Percentiles rank a stretch among this genome's conserved stretches.
phyloP scores from a whole-genome alignment of 2,329 filamentous ascomycete species.

The Diaporthe velutina region DNA sequence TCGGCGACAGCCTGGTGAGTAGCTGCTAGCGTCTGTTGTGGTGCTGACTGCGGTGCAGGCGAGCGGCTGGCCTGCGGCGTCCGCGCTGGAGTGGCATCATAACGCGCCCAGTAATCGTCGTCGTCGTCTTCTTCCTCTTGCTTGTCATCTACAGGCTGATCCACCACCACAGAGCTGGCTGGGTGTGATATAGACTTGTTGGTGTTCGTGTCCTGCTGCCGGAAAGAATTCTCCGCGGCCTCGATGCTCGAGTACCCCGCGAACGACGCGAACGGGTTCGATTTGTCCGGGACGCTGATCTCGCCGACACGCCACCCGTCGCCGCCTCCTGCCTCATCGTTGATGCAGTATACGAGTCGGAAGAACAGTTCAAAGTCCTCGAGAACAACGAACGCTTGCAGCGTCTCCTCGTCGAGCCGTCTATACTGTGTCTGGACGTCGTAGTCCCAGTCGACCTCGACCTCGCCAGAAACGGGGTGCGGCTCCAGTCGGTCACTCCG shows the following conservation, averaged over 20 bases:
- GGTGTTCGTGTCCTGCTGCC: conserved; percentile 48
- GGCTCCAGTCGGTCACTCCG: conserved; percentile 77
- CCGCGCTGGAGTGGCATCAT: conserved; percentile 77
- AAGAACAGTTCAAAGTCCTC: conserved; percentile 71
- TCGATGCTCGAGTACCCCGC: conserved; percentile 64
- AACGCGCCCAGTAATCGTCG: conserved; percentile 83
- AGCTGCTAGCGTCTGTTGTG: conserved; percentile 45
- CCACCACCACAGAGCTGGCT: conserved; percentile 39
- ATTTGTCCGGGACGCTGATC: conserved; percentile 70
- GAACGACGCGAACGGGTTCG: conserved; percentile 67
- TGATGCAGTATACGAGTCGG: conserved; percentile 77
- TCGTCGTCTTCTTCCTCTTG: conserved; percentile 73
- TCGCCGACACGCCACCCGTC: conserved; percentile 81
- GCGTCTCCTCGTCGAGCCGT: conserved; percentile 80
- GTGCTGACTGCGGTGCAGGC: conserved; percentile 65
- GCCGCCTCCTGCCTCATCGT: conserved; percentile 70
- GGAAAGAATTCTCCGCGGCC: conserved; percentile 72
- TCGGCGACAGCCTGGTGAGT: conserved; percentile 49
- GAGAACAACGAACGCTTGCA: conserved; percentile 76
- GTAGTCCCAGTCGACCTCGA: conserved; percentile 78
- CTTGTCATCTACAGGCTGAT: conserved; percentile 24
- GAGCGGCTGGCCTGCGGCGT: conserved; percentile 74
- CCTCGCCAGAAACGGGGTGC: conserved; percentile 84
- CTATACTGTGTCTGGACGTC: conserved; percentile 75
- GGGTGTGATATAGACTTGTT: conserved; percentile 36